Percentiles rank a stretch among this genome's conserved stretches.
These are phyloP conservation scores for Lentithecium fluviatile DNA, from an alignment of 495 filamentous ascomycete species.

Conservation along the genomic window DNA sequence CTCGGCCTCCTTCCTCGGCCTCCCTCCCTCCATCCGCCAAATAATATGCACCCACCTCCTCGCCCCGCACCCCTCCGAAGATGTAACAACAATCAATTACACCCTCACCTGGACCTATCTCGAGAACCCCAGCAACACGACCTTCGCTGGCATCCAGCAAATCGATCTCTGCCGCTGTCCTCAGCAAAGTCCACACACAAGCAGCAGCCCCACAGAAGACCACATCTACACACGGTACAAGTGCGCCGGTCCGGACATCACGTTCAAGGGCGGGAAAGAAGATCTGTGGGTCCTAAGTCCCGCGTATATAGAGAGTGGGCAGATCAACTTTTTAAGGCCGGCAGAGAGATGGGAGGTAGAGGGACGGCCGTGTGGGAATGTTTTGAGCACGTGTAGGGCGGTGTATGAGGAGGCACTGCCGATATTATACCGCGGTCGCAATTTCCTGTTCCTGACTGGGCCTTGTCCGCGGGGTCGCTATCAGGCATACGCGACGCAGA, in stretches of 20 bases:
- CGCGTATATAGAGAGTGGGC: neutral
- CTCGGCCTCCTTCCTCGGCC: conserved; percentile 7
- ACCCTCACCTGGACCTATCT: conserved; percentile 13
- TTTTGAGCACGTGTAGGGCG: conserved; percentile 3
- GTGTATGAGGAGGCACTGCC: conserved; percentile 22
- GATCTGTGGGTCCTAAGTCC: conserved; percentile 9
- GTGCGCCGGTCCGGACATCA: conserved; percentile 10
- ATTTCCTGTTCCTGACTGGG: conserved; percentile 21
- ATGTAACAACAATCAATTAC: conserved; percentile 29
- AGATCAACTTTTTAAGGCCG: conserved; percentile 22
- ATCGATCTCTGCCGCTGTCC: conserved; percentile 22
- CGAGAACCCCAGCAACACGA: conserved; percentile 2
- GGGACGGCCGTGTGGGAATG: neutral
- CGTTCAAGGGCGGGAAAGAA: neutral
- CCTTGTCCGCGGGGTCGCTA: conserved; percentile 20
- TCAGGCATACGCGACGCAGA: conserved; percentile 23
- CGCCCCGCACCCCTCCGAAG: neutral
- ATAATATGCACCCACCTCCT: conserved; percentile 21
- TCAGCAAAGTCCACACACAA: neutral
- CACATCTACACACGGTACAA: conserved; percentile 28
- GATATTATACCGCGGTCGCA: conserved; percentile 18
- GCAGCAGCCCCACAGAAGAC: neutral
- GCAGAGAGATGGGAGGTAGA: conserved; percentile 2
- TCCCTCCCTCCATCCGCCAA: conserved; percentile 11
- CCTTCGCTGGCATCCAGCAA: conserved; percentile 18